Evolutionary conservation across 495 filamentous ascomycete genomes (phyloP).

Genomic region (Aspergillus nanangensis): DNA sequence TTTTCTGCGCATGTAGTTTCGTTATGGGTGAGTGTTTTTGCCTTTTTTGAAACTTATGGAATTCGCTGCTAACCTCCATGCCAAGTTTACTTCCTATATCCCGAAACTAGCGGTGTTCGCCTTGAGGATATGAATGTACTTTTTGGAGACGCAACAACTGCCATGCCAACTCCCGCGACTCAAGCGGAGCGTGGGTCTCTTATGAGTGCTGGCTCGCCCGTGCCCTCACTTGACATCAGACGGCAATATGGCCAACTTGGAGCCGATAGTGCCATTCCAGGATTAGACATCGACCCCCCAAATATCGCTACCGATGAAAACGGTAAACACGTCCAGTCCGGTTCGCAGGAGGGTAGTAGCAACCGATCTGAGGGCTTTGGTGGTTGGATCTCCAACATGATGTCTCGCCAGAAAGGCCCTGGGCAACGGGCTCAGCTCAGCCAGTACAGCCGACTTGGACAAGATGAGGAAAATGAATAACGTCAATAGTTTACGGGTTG

Average conservation of each 20-base stretch:
- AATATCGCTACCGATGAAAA: slow-evolving; percentile 39
- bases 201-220: slow-evolving; percentile 66
- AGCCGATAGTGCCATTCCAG: slow-evolving; percentile 61
- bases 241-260: slow-evolving; percentile 46
- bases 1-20: slow-evolving; percentile 95
- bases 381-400: slow-evolving; percentile 67
- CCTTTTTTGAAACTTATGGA: too few relatives aligned
- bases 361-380: slow-evolving; percentile 52
- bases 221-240: slow-evolving; percentile 72
- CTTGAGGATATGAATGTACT: slow-evolving; percentile 93
- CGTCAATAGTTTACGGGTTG: too few relatives aligned
- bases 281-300: slow-evolving; percentile 69
- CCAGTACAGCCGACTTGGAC: slow-evolving; percentile 61
- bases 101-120: slow-evolving; percentile 90
- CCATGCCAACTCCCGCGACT: slow-evolving; percentile 66
- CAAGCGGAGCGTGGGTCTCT: slow-evolving; percentile 72
- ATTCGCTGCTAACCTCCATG: background rate
- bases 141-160: slow-evolving; percentile 83
- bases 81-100: slow-evolving; percentile 92
- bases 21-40: slow-evolving; percentile 91
- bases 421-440: slow-evolving; percentile 39
- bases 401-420: slow-evolving; percentile 48
- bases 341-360: slow-evolving; percentile 22
- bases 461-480: slow-evolving; percentile 48
- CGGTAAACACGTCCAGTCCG: slow-evolving; percentile 38